phyloP scores from a whole-genome alignment of 768 basidiomycete genomes.

The Trametes cingulata region DNA sequence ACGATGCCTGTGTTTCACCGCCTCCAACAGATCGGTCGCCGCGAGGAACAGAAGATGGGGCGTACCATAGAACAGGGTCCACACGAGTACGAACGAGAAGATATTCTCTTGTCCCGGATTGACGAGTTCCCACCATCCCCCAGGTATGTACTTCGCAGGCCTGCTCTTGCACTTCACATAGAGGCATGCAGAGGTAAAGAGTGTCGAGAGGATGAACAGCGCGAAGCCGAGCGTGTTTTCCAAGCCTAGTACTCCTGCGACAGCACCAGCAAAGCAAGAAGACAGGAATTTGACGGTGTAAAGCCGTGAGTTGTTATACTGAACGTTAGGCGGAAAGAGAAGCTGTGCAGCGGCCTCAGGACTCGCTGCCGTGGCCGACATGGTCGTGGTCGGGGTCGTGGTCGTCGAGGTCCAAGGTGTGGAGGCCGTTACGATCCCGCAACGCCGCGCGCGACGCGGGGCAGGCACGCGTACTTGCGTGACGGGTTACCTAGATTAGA shows the following conservation, averaged over 20 bases:
- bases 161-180: constrained; percentile 73
- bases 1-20: constrained; percentile 41
- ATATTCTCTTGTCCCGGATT: constrained; percentile 90
- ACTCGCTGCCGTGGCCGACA: constrained; percentile 37
- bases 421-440: background rate
- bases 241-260: constrained; percentile 86
- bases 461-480: background rate
- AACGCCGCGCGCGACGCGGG: background rate
- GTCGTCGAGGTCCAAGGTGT: constrained; percentile 12
- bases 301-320: constrained; percentile 58
- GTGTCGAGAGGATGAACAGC: constrained; percentile 67
- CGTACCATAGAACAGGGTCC: constrained; percentile 93
- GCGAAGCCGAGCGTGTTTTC: constrained; percentile 83
- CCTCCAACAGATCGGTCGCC: constrained; percentile 10
- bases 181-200: constrained; percentile 67
- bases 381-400: constrained; percentile 14
- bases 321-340: constrained; percentile 66
- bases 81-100: constrained; percentile 88
- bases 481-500: constrained; percentile 4
- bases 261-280: constrained; percentile 83
- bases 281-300: constrained; percentile 76
- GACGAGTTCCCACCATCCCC: constrained; percentile 65
- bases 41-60: constrained; percentile 1
- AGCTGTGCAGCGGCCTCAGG: constrained; percentile 55
- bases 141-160: constrained; percentile 61